Evolutionary conservation across 805 yeast genomes (phyloP), one percentile per base, ranked within the genome.

Genomic region (Maudiozyma turicensis): DNA sequence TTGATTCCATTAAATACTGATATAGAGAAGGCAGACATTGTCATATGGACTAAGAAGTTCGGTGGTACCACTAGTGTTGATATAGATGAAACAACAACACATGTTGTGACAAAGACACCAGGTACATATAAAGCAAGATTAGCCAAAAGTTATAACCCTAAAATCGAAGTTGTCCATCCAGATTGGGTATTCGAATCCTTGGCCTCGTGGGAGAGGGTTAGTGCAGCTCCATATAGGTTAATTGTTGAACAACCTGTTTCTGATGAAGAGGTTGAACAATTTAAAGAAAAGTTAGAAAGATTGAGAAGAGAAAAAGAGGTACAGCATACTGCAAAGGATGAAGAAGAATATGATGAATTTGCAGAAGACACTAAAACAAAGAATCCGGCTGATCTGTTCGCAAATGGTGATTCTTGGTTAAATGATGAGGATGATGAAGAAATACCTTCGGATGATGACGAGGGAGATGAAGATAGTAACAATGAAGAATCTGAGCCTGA

Each of bases 111-210:
- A 40, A 77, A 82, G 51, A 82, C 82, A 46, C 80, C 89, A 1
- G 81, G 82, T 15, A 93, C 99, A 0, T 77, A 80, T 58, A 91
- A 91, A 63, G 96, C 90, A 8, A 75, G 90, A 43, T 75, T 84
- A 33, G 97, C 96, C 0, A 78, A 76, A 59, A 71, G 82, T 0
- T 68, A 74, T n/a, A 69, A 80, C 40, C 81, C 82, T 1, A 63
- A 70, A 15, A 83, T 84, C 35, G 80, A 83, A 56, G 76, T 91
- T n/a, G 95, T 91, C 15, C 83, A 82, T 58, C 90, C 95, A 2
- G 93, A 86, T 58, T 91, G 99, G 99, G 67, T 91, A 2, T 90
- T 90, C 68, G 81, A 84, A 37, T 86, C 96, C 64, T 72, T 91
- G 55, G 81, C 89, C 7, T 68, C 75, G 29, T 91, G 98, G 98